These are phyloP conservation scores for Aureoboletus auriporus DNA, from an alignment of 768 basidiomycete species.

Conservation along the genomic window DNA sequence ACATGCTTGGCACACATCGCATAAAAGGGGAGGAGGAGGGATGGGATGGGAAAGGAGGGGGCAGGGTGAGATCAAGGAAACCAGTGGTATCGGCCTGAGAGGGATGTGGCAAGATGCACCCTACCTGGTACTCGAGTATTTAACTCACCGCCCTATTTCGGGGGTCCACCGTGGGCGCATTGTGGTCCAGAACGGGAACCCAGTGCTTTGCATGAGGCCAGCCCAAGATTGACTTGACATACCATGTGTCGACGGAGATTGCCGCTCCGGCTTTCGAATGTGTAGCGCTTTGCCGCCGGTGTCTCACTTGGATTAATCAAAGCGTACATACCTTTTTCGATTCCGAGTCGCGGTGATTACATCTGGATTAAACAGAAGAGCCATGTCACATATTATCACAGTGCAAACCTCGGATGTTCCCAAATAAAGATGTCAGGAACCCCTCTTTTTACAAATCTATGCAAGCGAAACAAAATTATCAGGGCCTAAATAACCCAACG, in stretches of 20 bases:
- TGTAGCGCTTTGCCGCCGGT: no score
- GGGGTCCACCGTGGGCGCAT: constrained; percentile 13
- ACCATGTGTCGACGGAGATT: constrained; percentile 12
- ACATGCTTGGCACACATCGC: constrained; percentile 13
- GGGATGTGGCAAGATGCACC: not conserved
- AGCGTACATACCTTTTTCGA: not conserved
- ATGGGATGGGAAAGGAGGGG: no score
- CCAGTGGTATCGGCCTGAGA: not conserved
- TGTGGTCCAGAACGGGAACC: constrained; percentile 19
- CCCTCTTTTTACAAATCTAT: no score
- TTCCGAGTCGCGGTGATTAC: constrained; percentile 14
- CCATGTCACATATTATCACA: not conserved
- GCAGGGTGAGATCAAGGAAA: not conserved
- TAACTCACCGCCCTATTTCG: constrained; percentile 16
- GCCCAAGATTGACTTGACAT: not conserved
- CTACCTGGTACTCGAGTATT: constrained; percentile 13
- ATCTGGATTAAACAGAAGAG: not conserved
- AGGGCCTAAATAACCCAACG: no score
- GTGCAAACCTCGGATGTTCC: not conserved
- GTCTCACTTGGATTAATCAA: not conserved
- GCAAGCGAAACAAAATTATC: no score
- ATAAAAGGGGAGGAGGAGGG: not conserved
- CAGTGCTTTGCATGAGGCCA: constrained; percentile 13
- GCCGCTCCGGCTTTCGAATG: constrained; percentile 2
- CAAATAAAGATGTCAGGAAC: no score